These are phyloP conservation scores for Penicillium diatomitis DNA, from an alignment of 495 filamentous ascomycete genomes.

Conservation along the genomic window DNA sequence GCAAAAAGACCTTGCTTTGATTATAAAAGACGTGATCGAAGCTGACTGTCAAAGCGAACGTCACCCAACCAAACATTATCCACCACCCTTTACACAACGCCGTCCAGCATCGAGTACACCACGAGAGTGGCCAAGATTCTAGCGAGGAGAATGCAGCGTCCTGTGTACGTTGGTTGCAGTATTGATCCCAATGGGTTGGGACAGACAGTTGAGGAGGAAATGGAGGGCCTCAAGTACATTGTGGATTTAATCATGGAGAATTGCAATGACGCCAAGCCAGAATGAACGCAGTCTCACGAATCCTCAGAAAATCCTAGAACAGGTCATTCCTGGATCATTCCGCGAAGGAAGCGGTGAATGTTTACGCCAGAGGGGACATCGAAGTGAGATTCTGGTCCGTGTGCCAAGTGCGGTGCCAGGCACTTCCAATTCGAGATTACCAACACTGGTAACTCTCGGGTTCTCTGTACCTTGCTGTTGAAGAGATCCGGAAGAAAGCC, in stretches of 20 bases:
- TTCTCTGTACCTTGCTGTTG: too few species aligned
- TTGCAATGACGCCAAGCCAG: conserved; percentile 9
- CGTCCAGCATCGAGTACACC: conserved; percentile 74
- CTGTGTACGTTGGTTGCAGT: conserved; percentile 78
- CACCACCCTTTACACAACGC: conserved; percentile 67
- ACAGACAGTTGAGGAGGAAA: conserved; percentile 81
- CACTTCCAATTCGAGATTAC: too few species aligned
- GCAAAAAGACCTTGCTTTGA: background rate
- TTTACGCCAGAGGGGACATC: too few species aligned
- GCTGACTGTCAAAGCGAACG: conserved; percentile 22
- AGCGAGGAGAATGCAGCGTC: conserved; percentile 55
- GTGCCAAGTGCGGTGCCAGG: too few species aligned
- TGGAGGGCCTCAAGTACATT: conserved; percentile 72
- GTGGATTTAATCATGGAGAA: conserved; percentile 53
- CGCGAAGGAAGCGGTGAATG: too few species aligned
- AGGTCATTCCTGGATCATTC: too few species aligned
- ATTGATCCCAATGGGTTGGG: conserved; percentile 52
- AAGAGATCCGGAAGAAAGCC: too few species aligned
- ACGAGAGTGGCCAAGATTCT: conserved; percentile 76
- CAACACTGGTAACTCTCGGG: too few species aligned
- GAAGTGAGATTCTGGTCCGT: too few species aligned
- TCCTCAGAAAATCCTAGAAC: background rate
- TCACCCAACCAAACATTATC: conserved; percentile 44
- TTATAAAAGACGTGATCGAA: background rate
- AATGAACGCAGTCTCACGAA: conserved; percentile 1